Evolutionary conservation across 108 stramenopile genomes (phyloP).

Genomic region (Nannochloropsis oceanica): DNA sequence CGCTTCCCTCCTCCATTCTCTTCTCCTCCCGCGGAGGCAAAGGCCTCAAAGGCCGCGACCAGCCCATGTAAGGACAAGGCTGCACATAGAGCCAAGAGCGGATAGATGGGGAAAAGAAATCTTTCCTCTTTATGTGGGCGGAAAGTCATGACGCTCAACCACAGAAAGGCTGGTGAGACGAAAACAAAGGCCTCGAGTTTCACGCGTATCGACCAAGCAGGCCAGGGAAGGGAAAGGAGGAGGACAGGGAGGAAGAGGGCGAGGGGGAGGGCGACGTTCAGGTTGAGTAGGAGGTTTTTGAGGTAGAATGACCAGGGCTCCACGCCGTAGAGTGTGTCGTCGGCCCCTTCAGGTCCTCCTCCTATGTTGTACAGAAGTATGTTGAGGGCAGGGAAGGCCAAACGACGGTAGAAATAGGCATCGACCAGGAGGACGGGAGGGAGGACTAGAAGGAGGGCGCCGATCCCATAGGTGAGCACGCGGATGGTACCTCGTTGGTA

Average conservation of each 20-base stretch:
- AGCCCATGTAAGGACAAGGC: slow-evolving; percentile 17
- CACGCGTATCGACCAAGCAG: neutral
- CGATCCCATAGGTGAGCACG: neutral
- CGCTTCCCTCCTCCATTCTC: neutral
- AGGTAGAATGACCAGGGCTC: slow-evolving; percentile 80
- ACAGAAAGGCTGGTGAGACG: slow-evolving; percentile 51
- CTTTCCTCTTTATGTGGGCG: slow-evolving; percentile 93
- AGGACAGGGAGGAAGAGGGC: slow-evolving; percentile 26
- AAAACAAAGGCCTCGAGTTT: neutral
- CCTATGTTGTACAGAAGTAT: slow-evolving; percentile 41
- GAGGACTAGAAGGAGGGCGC: neutral
- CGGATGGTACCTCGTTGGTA: neutral
- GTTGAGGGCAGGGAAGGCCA: slow-evolving; percentile 24
- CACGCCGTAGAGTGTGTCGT: slow-evolving; percentile 73
- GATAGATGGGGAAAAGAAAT: slow-evolving; percentile 81
- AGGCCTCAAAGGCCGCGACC: neutral
- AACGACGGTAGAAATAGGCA: neutral
- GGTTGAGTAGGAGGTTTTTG: slow-evolving; percentile 80
- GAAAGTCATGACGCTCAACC: slow-evolving; percentile 59
- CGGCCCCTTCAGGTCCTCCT: slow-evolving; percentile 59
- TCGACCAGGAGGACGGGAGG: neutral
- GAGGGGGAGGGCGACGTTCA: slow-evolving; percentile 50
- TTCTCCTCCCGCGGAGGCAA: neutral
- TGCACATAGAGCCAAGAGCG: slow-evolving; percentile 39
- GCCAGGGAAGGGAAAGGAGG: neutral